These are phyloP conservation scores for Scortechinia acanthostroma DNA, from an alignment of 2,329 filamentous ascomycete genomes.

Conservation along the genomic window DNA sequence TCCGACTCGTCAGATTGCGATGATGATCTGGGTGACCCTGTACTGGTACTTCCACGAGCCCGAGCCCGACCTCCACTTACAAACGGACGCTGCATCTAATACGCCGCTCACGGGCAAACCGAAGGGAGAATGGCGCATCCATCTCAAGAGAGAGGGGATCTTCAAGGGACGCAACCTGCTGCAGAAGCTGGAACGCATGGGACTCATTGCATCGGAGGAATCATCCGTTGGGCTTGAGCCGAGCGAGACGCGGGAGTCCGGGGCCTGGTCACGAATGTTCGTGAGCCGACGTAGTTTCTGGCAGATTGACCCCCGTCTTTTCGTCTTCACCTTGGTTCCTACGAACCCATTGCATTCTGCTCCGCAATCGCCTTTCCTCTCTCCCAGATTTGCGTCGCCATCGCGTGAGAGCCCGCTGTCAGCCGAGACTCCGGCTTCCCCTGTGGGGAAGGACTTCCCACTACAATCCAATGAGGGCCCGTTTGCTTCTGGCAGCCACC, in stretches of 20 bases:
- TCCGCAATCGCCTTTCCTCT: conserved; percentile 21
- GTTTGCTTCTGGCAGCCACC: conserved; percentile 74
- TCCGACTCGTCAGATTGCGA: conserved; percentile 81
- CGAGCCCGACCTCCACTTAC: conserved; percentile 58
- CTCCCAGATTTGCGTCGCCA: conserved; percentile 41
- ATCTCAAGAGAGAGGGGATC: conserved; percentile 80
- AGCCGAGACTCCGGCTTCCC: conserved; percentile 10
- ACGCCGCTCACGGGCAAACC: conserved; percentile 69
- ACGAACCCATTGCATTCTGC: too few species aligned
- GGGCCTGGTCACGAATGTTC: conserved; percentile 75
- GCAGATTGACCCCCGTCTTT: conserved; percentile 82
- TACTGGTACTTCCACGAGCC: conserved; percentile 97
- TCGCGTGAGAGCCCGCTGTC: conserved; percentile 29
- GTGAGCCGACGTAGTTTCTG: conserved; percentile 77
- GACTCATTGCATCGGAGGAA: conserved; percentile 70
- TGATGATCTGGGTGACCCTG: conserved; percentile 92
- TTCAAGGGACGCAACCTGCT: conserved; percentile 76
- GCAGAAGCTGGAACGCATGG: conserved; percentile 89
- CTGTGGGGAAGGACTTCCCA: conserved; percentile 26
- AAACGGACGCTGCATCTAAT: conserved; percentile 50
- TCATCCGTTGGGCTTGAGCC: conserved; percentile 64
- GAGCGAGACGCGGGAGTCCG: conserved; percentile 40
- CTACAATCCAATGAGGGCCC: conserved; percentile 40
- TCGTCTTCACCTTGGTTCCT: conserved; percentile 77
- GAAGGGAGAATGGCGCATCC: conserved; percentile 78